Percentiles rank a stretch among this genome's conserved stretches.
These are phyloP conservation scores for Westerdykella ornata DNA, from an alignment of 2,329 filamentous ascomycete species.

Conservation along the genomic window DNA sequence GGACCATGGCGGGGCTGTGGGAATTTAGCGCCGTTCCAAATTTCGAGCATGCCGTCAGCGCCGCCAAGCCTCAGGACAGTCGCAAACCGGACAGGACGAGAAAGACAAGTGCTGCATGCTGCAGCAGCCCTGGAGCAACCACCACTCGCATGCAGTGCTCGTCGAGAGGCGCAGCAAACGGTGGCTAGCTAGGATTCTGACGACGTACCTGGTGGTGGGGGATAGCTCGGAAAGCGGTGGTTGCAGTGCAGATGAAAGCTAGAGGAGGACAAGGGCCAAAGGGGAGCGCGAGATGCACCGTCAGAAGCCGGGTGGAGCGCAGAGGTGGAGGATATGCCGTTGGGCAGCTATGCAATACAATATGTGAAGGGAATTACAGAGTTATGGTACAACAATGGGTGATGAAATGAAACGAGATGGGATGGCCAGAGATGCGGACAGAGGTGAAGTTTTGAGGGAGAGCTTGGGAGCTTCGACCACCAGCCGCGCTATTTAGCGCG, in stretches of 20 bases:
- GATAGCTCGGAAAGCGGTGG: slow-evolving; percentile 12
- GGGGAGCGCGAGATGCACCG: background rate
- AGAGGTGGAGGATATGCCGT: slow-evolving; percentile 24
- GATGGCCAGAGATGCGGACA: slow-evolving; percentile 11
- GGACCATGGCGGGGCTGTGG: slow-evolving; percentile 39
- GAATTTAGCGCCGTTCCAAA: slow-evolving; percentile 13
- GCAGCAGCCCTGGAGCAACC: slow-evolving; percentile 1
- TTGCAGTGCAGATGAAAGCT: slow-evolving; percentile 5
- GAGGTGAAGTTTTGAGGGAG: slow-evolving; percentile 13
- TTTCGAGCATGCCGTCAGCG: slow-evolving; percentile 10
- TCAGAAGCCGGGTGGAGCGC: background rate
- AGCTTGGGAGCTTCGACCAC: slow-evolving; percentile 8
- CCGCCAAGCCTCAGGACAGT: background rate
- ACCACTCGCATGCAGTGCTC: slow-evolving; percentile 5
- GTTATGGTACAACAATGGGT: slow-evolving; percentile 24
- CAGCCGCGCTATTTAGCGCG: slow-evolving; percentile 5
- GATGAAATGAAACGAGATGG: slow-evolving; percentile 9
- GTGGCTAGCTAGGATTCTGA: background rate
- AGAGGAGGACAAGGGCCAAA: background rate
- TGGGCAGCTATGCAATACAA: slow-evolving; percentile 25
- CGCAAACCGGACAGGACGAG: slow-evolving; percentile 6
- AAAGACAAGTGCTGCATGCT: too few species aligned
- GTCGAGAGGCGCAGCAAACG: too few species aligned
- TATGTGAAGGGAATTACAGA: slow-evolving; percentile 12
- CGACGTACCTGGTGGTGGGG: slow-evolving; percentile 1